These are phyloP conservation scores for Aspergillus sp. DNA, from an alignment of 2,329 filamentous ascomycete species.

Conservation along the genomic window DNA sequence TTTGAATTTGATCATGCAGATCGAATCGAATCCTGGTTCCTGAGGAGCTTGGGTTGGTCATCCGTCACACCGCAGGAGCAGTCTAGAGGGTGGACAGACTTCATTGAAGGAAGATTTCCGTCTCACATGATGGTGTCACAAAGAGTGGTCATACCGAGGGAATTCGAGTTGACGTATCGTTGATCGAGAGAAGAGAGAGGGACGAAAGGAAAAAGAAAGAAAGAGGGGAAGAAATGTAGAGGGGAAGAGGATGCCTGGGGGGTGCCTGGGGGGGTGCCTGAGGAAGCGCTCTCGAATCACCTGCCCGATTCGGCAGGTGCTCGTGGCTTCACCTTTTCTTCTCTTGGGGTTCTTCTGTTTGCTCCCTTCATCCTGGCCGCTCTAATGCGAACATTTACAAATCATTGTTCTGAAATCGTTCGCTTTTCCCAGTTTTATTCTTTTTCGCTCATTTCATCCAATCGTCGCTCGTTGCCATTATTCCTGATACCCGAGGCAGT, in stretches of 20 bases:
- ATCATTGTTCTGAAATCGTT: background rate
- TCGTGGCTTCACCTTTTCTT: background rate
- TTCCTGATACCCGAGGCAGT: background rate
- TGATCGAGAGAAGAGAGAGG: background rate
- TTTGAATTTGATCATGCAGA: background rate
- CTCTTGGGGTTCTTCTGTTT: background rate
- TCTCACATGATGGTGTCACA: conserved; percentile 23
- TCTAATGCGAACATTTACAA: background rate
- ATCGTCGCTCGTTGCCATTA: background rate
- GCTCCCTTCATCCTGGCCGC: background rate
- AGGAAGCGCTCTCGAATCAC: background rate
- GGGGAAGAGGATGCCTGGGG: background rate
- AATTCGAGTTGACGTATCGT: background rate
- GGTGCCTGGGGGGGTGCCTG: no score
- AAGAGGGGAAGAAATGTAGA: background rate
- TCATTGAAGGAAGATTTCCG: background rate
- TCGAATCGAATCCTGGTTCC: background rate
- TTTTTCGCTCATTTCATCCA: background rate
- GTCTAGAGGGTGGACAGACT: background rate
- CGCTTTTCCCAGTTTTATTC: background rate
- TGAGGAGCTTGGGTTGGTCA: background rate
- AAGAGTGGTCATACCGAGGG: conserved; percentile 11
- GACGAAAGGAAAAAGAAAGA: background rate
- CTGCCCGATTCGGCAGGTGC: background rate
- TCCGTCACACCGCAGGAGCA: background rate